Evolutionary conservation across 179 eudicot species (phyloP).

Genomic region (Vitellaria paradoxa): DNA sequence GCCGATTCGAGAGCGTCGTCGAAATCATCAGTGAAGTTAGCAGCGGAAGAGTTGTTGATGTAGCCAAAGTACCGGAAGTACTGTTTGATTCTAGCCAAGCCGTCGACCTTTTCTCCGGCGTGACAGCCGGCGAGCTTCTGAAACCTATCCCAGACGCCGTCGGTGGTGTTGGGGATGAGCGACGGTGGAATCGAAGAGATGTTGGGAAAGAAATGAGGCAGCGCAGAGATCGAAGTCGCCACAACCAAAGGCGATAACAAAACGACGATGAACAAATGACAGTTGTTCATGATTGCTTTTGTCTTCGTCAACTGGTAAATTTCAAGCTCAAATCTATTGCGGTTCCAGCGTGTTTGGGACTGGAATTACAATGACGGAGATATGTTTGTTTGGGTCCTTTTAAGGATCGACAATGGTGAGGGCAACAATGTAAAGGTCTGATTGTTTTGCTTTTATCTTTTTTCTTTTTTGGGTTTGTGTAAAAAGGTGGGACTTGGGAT

Average conservation of each 20-base stretch:
- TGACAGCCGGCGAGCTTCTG: constrained; percentile 36
- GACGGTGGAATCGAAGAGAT: constrained; percentile 29
- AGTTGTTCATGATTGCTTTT: neutral
- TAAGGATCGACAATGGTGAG: no score
- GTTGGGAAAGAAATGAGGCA: constrained; percentile 41
- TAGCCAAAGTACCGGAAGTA: constrained; percentile 57
- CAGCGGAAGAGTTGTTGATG: constrained; percentile 18
- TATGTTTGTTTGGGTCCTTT: no score
- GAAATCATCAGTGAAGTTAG: constrained; percentile 45
- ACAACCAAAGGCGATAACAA: neutral
- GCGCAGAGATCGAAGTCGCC: neutral
- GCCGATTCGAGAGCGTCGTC: constrained; percentile 38
- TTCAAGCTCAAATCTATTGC: no score
- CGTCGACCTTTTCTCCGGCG: constrained; percentile 30
- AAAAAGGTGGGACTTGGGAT: no score
- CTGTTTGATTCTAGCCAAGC: constrained; percentile 34
- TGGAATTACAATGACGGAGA: no score
- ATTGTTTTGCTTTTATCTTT: no score
- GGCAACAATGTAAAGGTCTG: no score
- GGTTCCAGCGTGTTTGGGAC: no score
- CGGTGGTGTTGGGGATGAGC: constrained; percentile 24
- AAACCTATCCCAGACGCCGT: constrained; percentile 39
- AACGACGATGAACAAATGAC: neutral
- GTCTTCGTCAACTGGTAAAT: no score
- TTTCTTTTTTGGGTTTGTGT: no score